Evolutionary conservation across 441 rosid genomes (phyloP).

Genomic region (Populus hybrid): DNA sequence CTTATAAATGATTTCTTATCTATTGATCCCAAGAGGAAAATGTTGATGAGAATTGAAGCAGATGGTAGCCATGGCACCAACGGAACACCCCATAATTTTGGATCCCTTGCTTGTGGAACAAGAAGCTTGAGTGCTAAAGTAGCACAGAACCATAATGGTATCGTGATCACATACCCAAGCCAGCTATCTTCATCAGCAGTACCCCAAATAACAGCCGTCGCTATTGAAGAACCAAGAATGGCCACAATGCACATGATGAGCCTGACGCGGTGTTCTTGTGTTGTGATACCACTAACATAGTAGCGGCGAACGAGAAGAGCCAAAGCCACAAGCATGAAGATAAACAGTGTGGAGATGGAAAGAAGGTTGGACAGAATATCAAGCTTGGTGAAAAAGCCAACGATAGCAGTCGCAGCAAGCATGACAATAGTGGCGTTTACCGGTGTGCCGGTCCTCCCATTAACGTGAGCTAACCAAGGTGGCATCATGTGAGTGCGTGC

Average conservation of each 20-base stretch:
- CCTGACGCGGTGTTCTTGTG: conserved; percentile 35
- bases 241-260: conserved; percentile 35
- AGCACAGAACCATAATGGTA: conserved; percentile 56
- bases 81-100: conserved; percentile 78
- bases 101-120: conserved; percentile 64
- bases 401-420: conserved; percentile 16
- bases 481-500: conserved; percentile 34
- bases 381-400: conserved; percentile 38
- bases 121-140: conserved; percentile 40
- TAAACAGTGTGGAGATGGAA: conserved; percentile 46
- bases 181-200: conserved; percentile 34
- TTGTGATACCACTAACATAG: conserved; percentile 58
- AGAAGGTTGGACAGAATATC: conserved; percentile 25
- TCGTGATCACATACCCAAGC: conserved; percentile 55
- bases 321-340: conserved; percentile 68
- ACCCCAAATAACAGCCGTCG: conserved; percentile 57
- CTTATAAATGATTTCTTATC: conserved; percentile 46
- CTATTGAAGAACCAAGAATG: conserved; percentile 52
- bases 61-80: conserved; percentile 87
- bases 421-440: conserved; percentile 27
- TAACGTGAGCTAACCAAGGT: conserved; percentile 25
- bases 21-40: conserved; percentile 72
- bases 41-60: conserved; percentile 58
- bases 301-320: conserved; percentile 75
- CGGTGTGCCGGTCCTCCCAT: conserved; percentile 22